Base-by-base conservation (phyloP, 1,284 basidiomycete genomes). In the Wallemia hederae region DNA sequence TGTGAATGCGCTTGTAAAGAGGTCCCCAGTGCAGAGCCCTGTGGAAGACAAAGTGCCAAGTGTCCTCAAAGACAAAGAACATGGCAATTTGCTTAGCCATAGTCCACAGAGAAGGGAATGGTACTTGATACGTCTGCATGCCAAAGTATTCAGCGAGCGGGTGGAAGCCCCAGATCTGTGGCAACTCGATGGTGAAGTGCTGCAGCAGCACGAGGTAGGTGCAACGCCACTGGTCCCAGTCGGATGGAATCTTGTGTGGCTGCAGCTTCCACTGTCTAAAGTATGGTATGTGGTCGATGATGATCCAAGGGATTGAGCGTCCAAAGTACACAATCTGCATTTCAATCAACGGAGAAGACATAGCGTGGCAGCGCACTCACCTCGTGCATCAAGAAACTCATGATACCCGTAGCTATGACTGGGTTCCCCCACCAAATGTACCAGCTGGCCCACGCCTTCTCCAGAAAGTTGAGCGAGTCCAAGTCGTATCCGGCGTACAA, bases 1-100 rank as follows among this genome's bases (percentile, higher is more conserved):
- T 97, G 80, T 98, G 92, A 65, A 97, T 90, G 73, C 94, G 77
- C 74, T 90, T 94, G 80, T 98, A 98, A 62, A 98, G 76, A 2
- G 80, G 75, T 61, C 88, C 86, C 68, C 80, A 86, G 75, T 98
- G 92, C 24, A 94, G 79, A 11, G 81, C 82, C 67, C 87, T 82
- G 74, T 97, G 91, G 14, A 87, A 89, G 66, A 69, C 71, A 64
- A 66, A 68, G 65, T 94, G 90, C 78, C 86, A 94, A 66, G 83
- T 80, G 72, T 96, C 92, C 73, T 98, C 94, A 65, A 97, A 90
- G 67, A 94, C 75, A 72, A 98, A 96, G 77, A 97, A 98, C 64
- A 89, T 72, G 28, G 80, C 81, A 63, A 97, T 74, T 70, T 97
- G 92, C 59, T 79, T 81, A 0, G 77, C 72, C 76, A 90, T 84